A percentile compares a stretch with the other conserved stretches of the same genome.
Evolutionary conservation across 805 yeast species (phyloP).

Genomic region (Candida loeiensis): DNA sequence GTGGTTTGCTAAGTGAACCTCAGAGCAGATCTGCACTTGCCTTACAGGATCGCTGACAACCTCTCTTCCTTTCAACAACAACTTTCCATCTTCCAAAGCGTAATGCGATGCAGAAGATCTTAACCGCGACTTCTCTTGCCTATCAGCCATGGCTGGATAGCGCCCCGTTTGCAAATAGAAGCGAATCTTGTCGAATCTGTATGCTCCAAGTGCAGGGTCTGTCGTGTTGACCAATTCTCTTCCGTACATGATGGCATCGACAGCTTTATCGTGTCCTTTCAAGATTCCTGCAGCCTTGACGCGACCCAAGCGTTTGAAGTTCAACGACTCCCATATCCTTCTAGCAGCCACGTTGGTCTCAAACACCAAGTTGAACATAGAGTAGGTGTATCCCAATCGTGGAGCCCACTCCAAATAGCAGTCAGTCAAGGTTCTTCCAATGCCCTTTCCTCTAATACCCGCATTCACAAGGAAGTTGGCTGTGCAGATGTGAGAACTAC

Average conservation of each 20-base stretch:
- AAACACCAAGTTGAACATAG: constrained; percentile 80
- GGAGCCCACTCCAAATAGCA: constrained; percentile 91
- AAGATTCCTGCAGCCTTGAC: constrained; percentile 85
- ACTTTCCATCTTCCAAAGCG: constrained; percentile 62
- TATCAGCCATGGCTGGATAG: constrained; percentile 78
- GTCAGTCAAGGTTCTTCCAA: constrained; percentile 81
- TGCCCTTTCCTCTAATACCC: constrained; percentile 88
- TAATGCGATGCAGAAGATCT: constrained; percentile 80
- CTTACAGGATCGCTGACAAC: constrained; percentile 75
- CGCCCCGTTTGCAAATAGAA: constrained; percentile 77
- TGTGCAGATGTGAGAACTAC: constrained; percentile 90
- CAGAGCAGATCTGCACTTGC: constrained; percentile 71
- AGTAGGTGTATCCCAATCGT: constrained; percentile 77
- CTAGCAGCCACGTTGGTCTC: constrained; percentile 85
- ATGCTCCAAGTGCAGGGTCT: constrained; percentile 49
- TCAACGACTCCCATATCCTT: constrained; percentile 68
- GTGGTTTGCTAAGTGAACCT: constrained; percentile 66
- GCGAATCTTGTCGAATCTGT: constrained; percentile 72
- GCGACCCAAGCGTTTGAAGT: constrained; percentile 75
- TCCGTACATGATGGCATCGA: constrained; percentile 84
- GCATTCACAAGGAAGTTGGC: constrained; percentile 88
- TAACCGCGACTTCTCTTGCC: constrained; percentile 84
- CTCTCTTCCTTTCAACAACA: constrained; percentile 74
- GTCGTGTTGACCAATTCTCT: constrained; percentile 61
- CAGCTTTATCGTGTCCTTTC: constrained; percentile 79